Base-by-base conservation (phyloP, 2,329 filamentous ascomycete species). In the Phoma herbarum region DNA sequence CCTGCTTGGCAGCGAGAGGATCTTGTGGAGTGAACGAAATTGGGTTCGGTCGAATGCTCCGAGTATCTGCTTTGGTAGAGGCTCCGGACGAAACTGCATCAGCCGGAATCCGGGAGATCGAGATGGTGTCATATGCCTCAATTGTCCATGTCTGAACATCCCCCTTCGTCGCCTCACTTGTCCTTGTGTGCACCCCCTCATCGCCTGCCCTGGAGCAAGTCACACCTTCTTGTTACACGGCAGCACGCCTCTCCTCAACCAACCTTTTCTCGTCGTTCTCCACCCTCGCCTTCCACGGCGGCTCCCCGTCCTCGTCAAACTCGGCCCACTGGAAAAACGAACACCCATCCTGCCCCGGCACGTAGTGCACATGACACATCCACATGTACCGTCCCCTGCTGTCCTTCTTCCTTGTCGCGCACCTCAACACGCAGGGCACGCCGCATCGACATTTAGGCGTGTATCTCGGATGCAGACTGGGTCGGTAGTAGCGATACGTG, bases 401-500 rank as follows among this genome's bases (percentile, higher is more conserved):
- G 65, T 90, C 90, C 66, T 84, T 88, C 77, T 90, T 93, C 71
- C 84, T 87, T 78, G 93, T 92, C 16, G 93, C 92, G 39, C 92
- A 93, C 42, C 92, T 83, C 62, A 98, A 79, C 9, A 88, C 84
- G 3, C 82, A 81, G 10, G 91, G 86, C 3, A 93, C 83, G 0
- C 83, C 83, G 68, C 94, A 98, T 31, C 82, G 83, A 74, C 95
- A 99, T 54, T 83, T 86, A 0, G 93, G 93, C 0, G 91, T 97
- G 67, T 85, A 83, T 2, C 82, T 85, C 0, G 95, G 94, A 72
- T 95, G 90, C 62, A 97, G 84, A 43, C 83, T 87, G 16, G 87
- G 82, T 45, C 90, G 88, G 77, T 97, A 98, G 78, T 91, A 89
- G 7, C 95, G 88, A 77, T 97, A 99, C 0, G 95, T 99, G 73